Evolutionary conservation across 495 filamentous ascomycete genomes (phyloP).

Genomic region (Hypoxylon fuscum): DNA sequence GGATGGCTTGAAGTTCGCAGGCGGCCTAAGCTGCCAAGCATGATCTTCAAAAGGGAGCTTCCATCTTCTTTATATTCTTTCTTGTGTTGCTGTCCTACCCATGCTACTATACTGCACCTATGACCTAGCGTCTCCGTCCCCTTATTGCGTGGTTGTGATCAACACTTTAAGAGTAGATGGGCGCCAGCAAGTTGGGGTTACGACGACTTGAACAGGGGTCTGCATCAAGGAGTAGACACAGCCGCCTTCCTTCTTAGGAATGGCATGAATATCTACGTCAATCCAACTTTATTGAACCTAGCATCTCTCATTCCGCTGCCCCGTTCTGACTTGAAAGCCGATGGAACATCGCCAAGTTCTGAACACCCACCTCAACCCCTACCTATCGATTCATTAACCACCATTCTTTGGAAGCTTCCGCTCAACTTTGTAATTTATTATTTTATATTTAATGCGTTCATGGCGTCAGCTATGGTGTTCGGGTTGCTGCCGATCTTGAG

Average conservation of each 20-base stretch:
- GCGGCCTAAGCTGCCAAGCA: constrained; percentile 2
- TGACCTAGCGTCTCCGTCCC: constrained; percentile 5
- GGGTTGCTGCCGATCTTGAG: constrained; percentile 25
- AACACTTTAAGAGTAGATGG: constrained; percentile 13
- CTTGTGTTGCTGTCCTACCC: background rate
- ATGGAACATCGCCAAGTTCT: background rate
- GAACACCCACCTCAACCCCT: constrained; percentile 4
- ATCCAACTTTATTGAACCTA: constrained; percentile 11
- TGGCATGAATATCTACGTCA: constrained; percentile 30
- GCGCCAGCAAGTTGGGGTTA: constrained; percentile 16
- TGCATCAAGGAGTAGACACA: constrained; percentile 16
- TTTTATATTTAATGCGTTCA: no score
- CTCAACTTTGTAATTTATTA: no score
- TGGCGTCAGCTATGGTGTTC: constrained; percentile 19
- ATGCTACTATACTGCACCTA: background rate
- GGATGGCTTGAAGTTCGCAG: constrained; percentile 7
- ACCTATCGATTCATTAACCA: constrained; percentile 2
- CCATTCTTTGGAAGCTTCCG: no score
- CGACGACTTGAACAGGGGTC: constrained; percentile 18
- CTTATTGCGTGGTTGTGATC: constrained; percentile 5
- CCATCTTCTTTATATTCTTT: constrained; percentile 19
- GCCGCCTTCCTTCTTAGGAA: constrained; percentile 43
- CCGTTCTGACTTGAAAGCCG: background rate
- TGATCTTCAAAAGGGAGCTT: background rate
- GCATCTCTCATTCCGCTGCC: constrained; percentile 7